These are phyloP conservation scores for Stereocaulon alpinum DNA, from an alignment of 495 filamentous ascomycete species.

Conservation along the genomic window DNA sequence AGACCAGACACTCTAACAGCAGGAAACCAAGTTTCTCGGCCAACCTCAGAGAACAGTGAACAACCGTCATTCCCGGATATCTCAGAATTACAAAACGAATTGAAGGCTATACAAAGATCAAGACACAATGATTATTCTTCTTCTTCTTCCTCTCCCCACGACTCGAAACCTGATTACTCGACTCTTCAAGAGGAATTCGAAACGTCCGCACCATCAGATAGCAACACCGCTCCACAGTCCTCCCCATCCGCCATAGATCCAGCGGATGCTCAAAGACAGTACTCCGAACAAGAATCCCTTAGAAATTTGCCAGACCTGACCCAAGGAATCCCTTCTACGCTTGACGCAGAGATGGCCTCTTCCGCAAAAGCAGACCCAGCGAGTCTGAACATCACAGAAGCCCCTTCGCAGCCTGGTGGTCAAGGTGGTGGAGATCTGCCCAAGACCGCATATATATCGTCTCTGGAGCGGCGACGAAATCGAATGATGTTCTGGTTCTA, in stretches of 20 bases:
- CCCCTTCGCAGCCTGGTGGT: slow-evolving; percentile 41
- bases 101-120: slow-evolving; percentile 9
- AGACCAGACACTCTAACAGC: slow-evolving; percentile 4
- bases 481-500: slow-evolving; percentile 61
- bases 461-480: slow-evolving; percentile 68
- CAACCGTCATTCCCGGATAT: slow-evolving; percentile 9
- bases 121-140: neutral
- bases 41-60: neutral
- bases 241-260: slow-evolving; percentile 17
- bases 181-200: slow-evolving; percentile 37
- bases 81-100: slow-evolving; percentile 14
- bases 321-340: slow-evolving; percentile 81
- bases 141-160: neutral
- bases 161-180: slow-evolving; percentile 26
- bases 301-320: slow-evolving; percentile 75
- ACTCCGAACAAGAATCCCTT: slow-evolving; percentile 20
- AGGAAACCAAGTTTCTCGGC: slow-evolving; percentile 2
- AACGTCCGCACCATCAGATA: slow-evolving; percentile 31
- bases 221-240: slow-evolving; percentile 30
- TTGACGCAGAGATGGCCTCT: slow-evolving; percentile 54
- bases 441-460: slow-evolving; percentile 81
- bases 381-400: slow-evolving; percentile 48
- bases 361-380: slow-evolving; percentile 31
- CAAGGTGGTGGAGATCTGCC: slow-evolving; percentile 53
- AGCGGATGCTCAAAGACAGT: slow-evolving; percentile 20